These are phyloP conservation scores for Dillenia turbinata DNA, from an alignment of 164 flowering plant species.

Conservation along the genomic window DNA sequence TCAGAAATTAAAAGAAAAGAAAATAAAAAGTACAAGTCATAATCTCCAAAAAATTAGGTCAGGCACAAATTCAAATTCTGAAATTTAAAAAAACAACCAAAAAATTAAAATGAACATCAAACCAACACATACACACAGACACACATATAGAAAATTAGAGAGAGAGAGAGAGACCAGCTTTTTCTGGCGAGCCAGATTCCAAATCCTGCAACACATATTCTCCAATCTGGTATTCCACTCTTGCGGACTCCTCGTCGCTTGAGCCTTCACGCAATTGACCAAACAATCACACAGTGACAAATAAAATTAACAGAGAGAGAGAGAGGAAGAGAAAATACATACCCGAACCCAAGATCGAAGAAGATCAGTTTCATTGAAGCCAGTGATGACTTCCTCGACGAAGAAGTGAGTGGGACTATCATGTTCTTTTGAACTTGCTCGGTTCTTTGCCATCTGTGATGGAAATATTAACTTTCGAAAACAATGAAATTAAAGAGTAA, in stretches of 20 bases:
- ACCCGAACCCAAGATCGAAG: slow-evolving; percentile 92
- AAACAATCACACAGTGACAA: slow-evolving; percentile 7
- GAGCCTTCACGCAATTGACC: slow-evolving; percentile 34
- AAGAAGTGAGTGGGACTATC: slow-evolving; percentile 86
- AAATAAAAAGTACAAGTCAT: no score
- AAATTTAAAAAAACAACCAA: no score
- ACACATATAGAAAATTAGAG: neutral
- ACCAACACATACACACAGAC: neutral
- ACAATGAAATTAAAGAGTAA: no score
- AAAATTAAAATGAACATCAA: neutral
- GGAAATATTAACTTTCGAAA: no score
- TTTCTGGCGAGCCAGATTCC: slow-evolving; percentile 98
- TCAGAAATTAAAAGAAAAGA: no score
- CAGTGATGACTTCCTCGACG: slow-evolving; percentile 94
- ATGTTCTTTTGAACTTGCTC: no score
- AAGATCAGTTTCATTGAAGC: slow-evolving; percentile 98
- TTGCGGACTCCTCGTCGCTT: slow-evolving; percentile 90
- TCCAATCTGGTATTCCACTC: slow-evolving; percentile 99
- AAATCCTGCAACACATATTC: slow-evolving; percentile 99
- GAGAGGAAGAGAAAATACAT: neutral
- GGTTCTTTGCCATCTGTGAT: no score
- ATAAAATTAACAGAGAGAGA: slow-evolving; percentile 1
- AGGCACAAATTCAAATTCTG: no score
- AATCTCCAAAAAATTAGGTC: no score
- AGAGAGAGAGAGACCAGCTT: slow-evolving; percentile 55